These are phyloP conservation scores for Candida ponderosae DNA, from an alignment of 805 yeast genomes.

Conservation along the genomic window DNA sequence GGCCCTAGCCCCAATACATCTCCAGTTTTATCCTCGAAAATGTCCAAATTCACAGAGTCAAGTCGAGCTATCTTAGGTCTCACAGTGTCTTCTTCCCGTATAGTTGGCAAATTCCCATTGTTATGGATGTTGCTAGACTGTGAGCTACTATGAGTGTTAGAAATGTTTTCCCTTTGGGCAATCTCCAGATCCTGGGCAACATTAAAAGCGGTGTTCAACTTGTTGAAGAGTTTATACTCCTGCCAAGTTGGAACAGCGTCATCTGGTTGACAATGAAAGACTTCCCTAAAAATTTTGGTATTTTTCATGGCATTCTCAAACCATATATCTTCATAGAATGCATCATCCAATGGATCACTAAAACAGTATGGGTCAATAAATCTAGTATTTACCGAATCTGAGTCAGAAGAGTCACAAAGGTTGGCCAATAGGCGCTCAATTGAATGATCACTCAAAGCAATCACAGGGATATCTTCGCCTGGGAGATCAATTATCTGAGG, in stretches of 20 bases:
- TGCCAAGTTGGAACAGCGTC: conserved; percentile 85
- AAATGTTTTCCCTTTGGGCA: conserved; percentile 1
- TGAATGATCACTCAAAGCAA: conserved; percentile 35
- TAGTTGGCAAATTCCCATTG: not conserved
- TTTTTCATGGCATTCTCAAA: conserved; percentile 74
- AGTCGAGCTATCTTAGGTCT: no score
- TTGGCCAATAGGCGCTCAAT: conserved; percentile 31
- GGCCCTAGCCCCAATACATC: no score
- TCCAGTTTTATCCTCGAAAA: no score
- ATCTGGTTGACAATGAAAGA: conserved; percentile 94
- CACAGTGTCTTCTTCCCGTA: not conserved
- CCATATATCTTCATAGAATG: conserved; percentile 84
- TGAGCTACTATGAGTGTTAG: not conserved
- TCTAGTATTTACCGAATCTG: conserved; percentile 22
- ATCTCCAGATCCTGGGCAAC: conserved; percentile 23
- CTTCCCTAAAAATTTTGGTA: conserved; percentile 70
- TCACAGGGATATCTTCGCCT: conserved; percentile 28
- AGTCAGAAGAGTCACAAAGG: conserved; percentile 30
- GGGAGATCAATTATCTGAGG: conserved; percentile 8
- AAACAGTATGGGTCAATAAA: conserved; percentile 85
- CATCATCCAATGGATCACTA: conserved; percentile 78
- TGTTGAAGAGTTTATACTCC: conserved; percentile 70
- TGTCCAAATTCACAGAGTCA: no score
- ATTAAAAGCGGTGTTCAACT: conserved; percentile 49
- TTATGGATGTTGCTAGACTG: not conserved